phyloP scores from a whole-genome alignment of 1,139 yeast genomes.

The Meyerozyma carpophila region DNA sequence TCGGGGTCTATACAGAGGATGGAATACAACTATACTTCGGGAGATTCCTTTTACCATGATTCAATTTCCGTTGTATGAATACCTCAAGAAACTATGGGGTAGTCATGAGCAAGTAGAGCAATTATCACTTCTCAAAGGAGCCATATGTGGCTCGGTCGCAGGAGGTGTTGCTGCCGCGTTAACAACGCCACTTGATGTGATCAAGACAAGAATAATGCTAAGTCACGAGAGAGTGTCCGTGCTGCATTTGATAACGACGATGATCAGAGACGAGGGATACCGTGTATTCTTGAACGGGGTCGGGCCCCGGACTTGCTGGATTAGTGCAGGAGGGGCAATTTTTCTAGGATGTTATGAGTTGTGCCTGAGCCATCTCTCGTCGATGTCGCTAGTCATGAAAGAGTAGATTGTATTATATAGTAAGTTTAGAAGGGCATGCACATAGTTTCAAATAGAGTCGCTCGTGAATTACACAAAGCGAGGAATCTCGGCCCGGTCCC shows the following conservation, averaged over 20 bases:
- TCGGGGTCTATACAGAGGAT: constrained; percentile 84
- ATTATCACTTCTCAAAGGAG: constrained; percentile 71
- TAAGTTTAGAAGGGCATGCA: not conserved
- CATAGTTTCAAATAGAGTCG: not conserved
- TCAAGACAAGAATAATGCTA: constrained; percentile 89
- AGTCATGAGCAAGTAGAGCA: constrained; percentile 23
- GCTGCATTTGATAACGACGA: constrained; percentile 35
- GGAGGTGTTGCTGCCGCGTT: constrained; percentile 93
- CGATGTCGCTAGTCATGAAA: not conserved
- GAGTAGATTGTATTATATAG: not conserved
- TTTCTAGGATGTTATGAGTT: constrained; percentile 91
- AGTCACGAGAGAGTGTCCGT: constrained; percentile 47
- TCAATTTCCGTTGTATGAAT: constrained; percentile 91
- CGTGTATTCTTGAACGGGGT: constrained; percentile 72
- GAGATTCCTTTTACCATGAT: constrained; percentile 95
- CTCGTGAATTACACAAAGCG: too few relatives aligned
- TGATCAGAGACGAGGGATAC: constrained; percentile 62
- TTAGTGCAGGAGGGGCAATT: constrained; percentile 96
- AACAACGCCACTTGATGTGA: constrained; percentile 90
- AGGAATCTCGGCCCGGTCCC: not conserved
- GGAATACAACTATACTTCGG: constrained; percentile 85
- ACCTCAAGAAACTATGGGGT: constrained; percentile 55
- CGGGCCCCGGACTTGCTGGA: constrained; percentile 96
- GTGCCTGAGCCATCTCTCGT: constrained; percentile 32
- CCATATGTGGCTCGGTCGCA: constrained; percentile 88